Evolutionary conservation across 257 asterid species (phyloP).

Genomic region (Przewalskia tangutica): DNA sequence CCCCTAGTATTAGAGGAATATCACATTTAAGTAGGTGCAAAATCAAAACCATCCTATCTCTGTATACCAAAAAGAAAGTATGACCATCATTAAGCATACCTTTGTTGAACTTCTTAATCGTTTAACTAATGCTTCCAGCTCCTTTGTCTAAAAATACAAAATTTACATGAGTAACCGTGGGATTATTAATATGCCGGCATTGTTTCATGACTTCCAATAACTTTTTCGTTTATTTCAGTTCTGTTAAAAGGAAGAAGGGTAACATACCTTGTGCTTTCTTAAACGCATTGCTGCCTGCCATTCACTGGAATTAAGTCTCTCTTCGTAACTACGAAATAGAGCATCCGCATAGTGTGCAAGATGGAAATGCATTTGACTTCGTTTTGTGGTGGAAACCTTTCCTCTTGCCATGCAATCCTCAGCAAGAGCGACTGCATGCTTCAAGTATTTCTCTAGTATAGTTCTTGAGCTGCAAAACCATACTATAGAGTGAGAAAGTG

Average conservation of each 20-base stretch:
- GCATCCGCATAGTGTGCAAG: conserved; percentile 98
- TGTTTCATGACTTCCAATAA: background rate
- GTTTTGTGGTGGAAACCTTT: conserved; percentile 49
- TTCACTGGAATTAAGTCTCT: conserved; percentile 83
- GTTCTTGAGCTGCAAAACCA: conserved; percentile 74
- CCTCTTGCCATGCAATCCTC: conserved; percentile 33
- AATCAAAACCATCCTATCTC: background rate
- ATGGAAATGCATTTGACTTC: conserved; percentile 93
- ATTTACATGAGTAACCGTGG: conserved; percentile 8
- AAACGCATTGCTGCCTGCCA: conserved; percentile 91
- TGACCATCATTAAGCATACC: conserved; percentile 28
- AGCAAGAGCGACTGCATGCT: background rate
- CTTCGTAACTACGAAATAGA: conserved; percentile 88
- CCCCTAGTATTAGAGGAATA: conserved; percentile 33
- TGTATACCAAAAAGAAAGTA: conserved; percentile 3
- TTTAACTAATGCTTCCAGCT: conserved; percentile 75
- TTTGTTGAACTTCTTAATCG: conserved; percentile 66
- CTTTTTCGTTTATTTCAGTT: background rate
- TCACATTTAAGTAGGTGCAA: conserved; percentile 1
- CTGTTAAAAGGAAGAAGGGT: background rate
- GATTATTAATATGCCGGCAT: background rate
- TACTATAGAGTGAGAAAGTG: conserved; percentile 4
- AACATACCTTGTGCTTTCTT: conserved; percentile 68
- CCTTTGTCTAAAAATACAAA: conserved; percentile 54
- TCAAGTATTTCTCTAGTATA: conserved; percentile 86